Base-by-base conservation (phyloP, 352 stramenopile species). In the Globisporangium canariense region DNA sequence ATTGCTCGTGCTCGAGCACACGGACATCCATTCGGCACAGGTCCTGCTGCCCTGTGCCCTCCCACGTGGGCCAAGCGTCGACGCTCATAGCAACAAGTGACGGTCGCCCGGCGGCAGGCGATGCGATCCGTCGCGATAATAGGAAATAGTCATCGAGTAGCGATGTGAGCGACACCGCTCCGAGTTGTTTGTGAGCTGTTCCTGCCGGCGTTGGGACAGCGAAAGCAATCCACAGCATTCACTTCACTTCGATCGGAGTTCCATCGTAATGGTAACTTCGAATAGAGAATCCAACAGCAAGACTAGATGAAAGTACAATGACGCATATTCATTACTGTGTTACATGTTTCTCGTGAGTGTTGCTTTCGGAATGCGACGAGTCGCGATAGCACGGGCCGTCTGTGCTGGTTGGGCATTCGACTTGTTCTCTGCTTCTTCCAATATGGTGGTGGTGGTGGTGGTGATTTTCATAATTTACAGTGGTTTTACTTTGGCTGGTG, bases 401-500 rank as follows among this genome's bases (percentile, higher is more conserved):
- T 40, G 8, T 40, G 34, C 11, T 28, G 25, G 34, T 40, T 40
- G 34, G 3, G 34, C 34, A 40, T 40, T 52, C 46, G 20, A 11
- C 34, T 4, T 56, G 22, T 43, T 28, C 16, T 30, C 51, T 16
- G 16, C 2, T 43, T 28, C 25, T 28, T 28, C 25, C 25, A 28
- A 28, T 28, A 28, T 28, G 25, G 25, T 28, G 25, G 25, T 28
- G 25, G 25, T 28, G 25, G 25, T 14, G 51, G 4, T 3, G 38
- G 4, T 45, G 28, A 28, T 57, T 36, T 40, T 58, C 30, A 58
- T 58, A 58, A 58, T 58, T 58, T 58, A 58, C 18, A 60, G 54
- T 54, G 43, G 46, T 40, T 47, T 76, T 83, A 89, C 68, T 84
- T 88, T 58, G 81, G 81, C 64, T 90, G 81, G 55, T 90, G 78